phyloP scores from a whole-genome alignment of 1,139 yeast species.

The Torulaspora pretoriensis region DNA sequence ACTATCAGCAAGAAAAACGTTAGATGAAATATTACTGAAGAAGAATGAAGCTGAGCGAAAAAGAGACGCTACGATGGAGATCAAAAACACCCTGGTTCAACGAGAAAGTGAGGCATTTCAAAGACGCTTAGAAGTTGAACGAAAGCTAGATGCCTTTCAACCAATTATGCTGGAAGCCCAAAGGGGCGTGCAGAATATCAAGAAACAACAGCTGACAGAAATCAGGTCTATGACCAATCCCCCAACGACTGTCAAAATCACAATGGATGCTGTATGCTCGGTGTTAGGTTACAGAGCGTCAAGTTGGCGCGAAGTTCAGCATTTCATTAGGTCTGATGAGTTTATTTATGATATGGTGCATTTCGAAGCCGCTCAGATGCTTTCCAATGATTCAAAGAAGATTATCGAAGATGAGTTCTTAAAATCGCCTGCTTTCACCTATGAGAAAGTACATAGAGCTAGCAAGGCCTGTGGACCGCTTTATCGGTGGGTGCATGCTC shows the following conservation, averaged over 20 bases:
- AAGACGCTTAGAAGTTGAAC: slow-evolving; percentile 54
- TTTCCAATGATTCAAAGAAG: slow-evolving; percentile 49
- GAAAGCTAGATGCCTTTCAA: slow-evolving; percentile 69
- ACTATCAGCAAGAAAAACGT: slow-evolving; percentile 63
- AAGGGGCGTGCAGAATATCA: slow-evolving; percentile 81
- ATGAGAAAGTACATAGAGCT: slow-evolving; percentile 77
- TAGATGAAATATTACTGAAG: slow-evolving; percentile 73
- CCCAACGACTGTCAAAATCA: slow-evolving; percentile 79
- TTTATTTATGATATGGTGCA: slow-evolving; percentile 79
- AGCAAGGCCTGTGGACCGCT: slow-evolving; percentile 96
- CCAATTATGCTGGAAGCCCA: slow-evolving; percentile 85
- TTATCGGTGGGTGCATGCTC: slow-evolving; percentile 86
- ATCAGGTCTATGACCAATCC: slow-evolving; percentile 87
- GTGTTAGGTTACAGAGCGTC: slow-evolving; percentile 67
- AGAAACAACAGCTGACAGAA: slow-evolving; percentile 88
- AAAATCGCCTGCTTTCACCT: slow-evolving; percentile 60
- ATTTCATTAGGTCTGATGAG: slow-evolving; percentile 77
- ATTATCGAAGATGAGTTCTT: slow-evolving; percentile 61
- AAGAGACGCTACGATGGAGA: slow-evolving; percentile 77
- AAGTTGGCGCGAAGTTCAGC: slow-evolving; percentile 81
- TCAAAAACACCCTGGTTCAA: slow-evolving; percentile 62
- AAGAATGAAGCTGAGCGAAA: slow-evolving; percentile 92
- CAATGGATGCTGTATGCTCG: slow-evolving; percentile 84
- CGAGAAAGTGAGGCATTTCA: slow-evolving; percentile 61
- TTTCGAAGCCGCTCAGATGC: slow-evolving; percentile 60